phyloP scores from a whole-genome alignment of 1,284 basidiomycete genomes.

The Cryptococcus maquisensis region DNA sequence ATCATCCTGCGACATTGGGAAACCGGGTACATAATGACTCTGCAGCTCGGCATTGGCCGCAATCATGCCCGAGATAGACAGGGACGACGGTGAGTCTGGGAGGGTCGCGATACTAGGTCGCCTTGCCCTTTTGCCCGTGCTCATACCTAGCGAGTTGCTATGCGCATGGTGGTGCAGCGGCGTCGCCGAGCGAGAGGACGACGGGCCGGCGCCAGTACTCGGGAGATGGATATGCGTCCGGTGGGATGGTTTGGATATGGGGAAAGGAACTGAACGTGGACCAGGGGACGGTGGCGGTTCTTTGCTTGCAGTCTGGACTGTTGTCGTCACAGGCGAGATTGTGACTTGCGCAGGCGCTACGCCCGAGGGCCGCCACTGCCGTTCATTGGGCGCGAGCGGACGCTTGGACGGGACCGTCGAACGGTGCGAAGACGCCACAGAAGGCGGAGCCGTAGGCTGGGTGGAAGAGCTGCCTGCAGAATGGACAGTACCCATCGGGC shows the following conservation, averaged over 20 bases:
- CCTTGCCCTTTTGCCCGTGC: conserved; percentile 20
- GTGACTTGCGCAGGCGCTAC: conserved; percentile 42
- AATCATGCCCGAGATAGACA: conserved; percentile 42
- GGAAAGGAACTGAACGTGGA: conserved; percentile 4
- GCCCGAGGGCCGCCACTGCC: conserved; percentile 38
- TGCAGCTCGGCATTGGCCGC: conserved; percentile 40
- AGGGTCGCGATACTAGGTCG: conserved; percentile 42
- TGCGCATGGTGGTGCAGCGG: conserved; percentile 21
- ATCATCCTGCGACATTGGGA: conserved; percentile 44
- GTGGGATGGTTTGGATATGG: conserved; percentile 5
- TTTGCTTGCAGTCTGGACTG: conserved; percentile 21
- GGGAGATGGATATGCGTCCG: conserved; percentile 20
- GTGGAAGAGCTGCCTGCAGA: conserved; percentile 14
- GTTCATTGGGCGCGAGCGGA: conserved; percentile 23
- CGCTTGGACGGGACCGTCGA: conserved; percentile 11
- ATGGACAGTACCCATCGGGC: conserved; percentile 12
- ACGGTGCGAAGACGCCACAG: conserved; percentile 7
- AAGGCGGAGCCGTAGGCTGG: conserved; percentile 10
- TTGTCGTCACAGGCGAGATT: conserved; percentile 42
- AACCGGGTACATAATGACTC: conserved; percentile 45
- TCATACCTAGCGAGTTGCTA: conserved; percentile 12
- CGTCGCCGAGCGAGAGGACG: conserved; percentile 11
- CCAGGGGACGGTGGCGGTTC: conserved; percentile 4
- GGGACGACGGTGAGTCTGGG: conserved; percentile 43
- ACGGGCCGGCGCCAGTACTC: conserved; percentile 5